A percentile compares a stretch with the other conserved stretches of the same genome.
phyloP scores from a whole-genome alignment of 768 basidiomycete genomes.

The Tulasnella sp. region DNA sequence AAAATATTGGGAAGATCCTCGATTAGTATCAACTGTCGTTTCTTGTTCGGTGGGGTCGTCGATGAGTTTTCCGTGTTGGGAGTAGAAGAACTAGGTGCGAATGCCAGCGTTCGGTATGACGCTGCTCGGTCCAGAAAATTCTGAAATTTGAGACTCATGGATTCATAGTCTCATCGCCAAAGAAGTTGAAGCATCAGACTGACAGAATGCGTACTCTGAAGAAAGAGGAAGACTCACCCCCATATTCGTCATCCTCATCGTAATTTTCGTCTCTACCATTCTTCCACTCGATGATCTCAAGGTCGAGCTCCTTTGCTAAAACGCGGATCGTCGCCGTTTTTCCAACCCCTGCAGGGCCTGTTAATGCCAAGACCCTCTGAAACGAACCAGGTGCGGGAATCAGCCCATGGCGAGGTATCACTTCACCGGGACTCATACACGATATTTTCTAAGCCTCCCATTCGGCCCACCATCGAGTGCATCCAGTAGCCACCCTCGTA shows the following conservation, averaged over 20 bases:
- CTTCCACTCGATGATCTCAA: constrained; percentile 79
- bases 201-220: too few species aligned
- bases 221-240: too few species aligned
- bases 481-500: constrained; percentile 60
- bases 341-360: constrained; percentile 79
- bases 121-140: constrained; percentile 61
- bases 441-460: constrained; percentile 54
- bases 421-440: constrained; percentile 38
- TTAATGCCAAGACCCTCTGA: constrained; percentile 71
- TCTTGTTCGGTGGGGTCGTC: background rate
- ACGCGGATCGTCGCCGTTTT: constrained; percentile 81
- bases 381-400: background rate
- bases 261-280: constrained; percentile 48
- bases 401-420: background rate
- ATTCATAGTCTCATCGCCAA: constrained; percentile 27
- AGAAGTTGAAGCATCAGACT: background rate
- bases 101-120: constrained; percentile 42
- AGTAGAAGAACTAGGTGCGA: constrained; percentile 23
- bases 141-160: constrained; percentile 48
- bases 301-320: constrained; percentile 56
- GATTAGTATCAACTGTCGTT: constrained; percentile 56
- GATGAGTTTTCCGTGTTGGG: constrained; percentile 21
- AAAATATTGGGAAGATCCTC: constrained; percentile 89
- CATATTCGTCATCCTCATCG: too few species aligned
- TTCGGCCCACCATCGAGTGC: constrained; percentile 52